Percentiles rank a stretch among this genome's conserved stretches.
phyloP scores from a whole-genome alignment of 441 rosid genomes.

The Adansonia gregorii region DNA sequence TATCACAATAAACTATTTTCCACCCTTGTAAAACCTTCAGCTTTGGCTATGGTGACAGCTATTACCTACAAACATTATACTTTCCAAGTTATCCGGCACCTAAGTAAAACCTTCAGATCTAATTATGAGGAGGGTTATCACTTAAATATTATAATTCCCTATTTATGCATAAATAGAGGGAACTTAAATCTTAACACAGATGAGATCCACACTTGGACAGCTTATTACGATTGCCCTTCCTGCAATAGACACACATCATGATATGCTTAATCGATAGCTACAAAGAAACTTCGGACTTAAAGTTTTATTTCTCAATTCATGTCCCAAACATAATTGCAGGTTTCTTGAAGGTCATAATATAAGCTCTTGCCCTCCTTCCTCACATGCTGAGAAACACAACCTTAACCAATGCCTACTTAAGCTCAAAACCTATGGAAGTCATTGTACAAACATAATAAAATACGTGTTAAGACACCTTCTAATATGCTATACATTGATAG shows the following conservation, averaged over 20 bases:
- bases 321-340: conserved; percentile 17
- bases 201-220: neutral
- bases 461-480: neutral
- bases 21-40: neutral
- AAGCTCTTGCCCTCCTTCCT: conserved; percentile 6
- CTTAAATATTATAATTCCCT: neutral
- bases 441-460: neutral
- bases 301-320: neutral
- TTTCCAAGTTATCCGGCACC: conserved; percentile 1
- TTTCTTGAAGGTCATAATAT: conserved; percentile 1
- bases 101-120: neutral
- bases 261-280: neutral
- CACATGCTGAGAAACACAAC: neutral
- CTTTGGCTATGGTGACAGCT: neutral
- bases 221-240: conserved; percentile 8
- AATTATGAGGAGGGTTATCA: neutral
- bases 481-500: neutral
- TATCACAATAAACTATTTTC: neutral
- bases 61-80: conserved; percentile 9
- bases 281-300: neutral
- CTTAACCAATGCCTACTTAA: conserved; percentile 11
- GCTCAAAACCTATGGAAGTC: conserved; percentile 8
- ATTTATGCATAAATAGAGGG: neutral
- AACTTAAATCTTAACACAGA: neutral
- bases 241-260: neutral